Evolutionary conservation across 2,329 filamentous ascomycete genomes (phyloP).

Genomic region (Diaporthe helianthi): DNA sequence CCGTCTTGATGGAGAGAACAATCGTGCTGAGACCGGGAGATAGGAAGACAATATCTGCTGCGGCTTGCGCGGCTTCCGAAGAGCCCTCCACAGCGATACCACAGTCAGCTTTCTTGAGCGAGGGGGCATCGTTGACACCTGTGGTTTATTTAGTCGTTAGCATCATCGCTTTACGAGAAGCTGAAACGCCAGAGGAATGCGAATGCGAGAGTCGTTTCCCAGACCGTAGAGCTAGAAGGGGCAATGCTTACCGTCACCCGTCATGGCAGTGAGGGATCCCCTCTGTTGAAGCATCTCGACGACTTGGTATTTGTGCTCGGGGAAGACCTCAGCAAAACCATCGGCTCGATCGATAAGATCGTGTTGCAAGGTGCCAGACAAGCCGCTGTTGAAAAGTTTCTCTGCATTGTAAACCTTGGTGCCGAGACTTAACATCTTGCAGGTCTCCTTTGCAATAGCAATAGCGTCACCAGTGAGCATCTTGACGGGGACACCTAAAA

Average conservation of each 20-base stretch:
- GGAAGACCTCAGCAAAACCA: slow-evolving; percentile 77
- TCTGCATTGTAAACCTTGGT: slow-evolving; percentile 84
- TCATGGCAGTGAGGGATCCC: slow-evolving; percentile 78
- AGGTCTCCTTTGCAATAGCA: slow-evolving; percentile 81
- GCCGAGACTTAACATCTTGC: slow-evolving; percentile 80
- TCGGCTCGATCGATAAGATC: slow-evolving; percentile 78
- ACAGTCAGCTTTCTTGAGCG: slow-evolving; percentile 76
- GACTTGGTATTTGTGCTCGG: slow-evolving; percentile 78
- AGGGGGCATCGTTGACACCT: slow-evolving; percentile 75
- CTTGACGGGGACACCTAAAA: slow-evolving; percentile 73
- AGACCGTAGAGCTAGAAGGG: neutral
- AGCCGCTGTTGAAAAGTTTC: slow-evolving; percentile 77
- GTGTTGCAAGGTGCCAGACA: slow-evolving; percentile 75
- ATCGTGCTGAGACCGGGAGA: slow-evolving; percentile 75
- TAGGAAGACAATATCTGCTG: slow-evolving; percentile 77
- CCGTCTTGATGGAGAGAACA: slow-evolving; percentile 75
- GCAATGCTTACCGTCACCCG: slow-evolving; percentile 61
- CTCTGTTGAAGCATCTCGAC: slow-evolving; percentile 75
- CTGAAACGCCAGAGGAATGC: too few relatives aligned
- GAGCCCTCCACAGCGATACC: slow-evolving; percentile 77
- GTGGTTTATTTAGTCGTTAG: neutral
- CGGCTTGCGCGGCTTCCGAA: slow-evolving; percentile 75
- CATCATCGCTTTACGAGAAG: neutral
- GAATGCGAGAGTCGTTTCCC: too few relatives aligned
- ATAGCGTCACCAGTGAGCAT: slow-evolving; percentile 84